phyloP scores from a whole-genome alignment of 768 basidiomycete genomes.

The Tricholoma furcatifolium region DNA sequence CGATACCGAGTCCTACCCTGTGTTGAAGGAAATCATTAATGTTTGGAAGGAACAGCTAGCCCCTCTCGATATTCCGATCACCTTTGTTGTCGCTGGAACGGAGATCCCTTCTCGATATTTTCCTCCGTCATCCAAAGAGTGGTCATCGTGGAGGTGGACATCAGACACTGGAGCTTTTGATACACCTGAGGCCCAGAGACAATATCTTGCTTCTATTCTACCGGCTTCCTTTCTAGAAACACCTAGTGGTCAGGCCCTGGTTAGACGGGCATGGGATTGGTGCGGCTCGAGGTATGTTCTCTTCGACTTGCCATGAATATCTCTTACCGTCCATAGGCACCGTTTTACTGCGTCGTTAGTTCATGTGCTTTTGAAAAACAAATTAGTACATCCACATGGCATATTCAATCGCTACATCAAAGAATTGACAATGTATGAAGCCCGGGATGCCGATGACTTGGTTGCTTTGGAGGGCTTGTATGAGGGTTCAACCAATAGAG shows the following conservation, averaged over 20 bases:
- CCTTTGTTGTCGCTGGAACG: slow-evolving; percentile 1
- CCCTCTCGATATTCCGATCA: background rate
- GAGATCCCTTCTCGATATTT: background rate
- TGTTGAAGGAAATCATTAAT: background rate
- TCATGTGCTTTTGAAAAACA: background rate
- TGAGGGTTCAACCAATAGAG: no score
- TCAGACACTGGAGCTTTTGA: background rate
- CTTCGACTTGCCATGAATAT: background rate
- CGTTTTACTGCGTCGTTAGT: background rate
- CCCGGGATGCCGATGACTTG: background rate
- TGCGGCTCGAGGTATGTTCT: background rate
- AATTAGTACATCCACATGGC: background rate
- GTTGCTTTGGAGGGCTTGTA: background rate
- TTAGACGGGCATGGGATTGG: background rate
- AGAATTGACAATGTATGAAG: background rate
- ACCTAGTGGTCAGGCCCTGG: background rate
- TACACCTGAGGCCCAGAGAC: background rate
- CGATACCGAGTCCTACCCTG: background rate
- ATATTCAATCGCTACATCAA: background rate
- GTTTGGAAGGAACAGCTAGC: background rate
- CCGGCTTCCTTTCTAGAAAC: background rate
- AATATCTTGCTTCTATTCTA: background rate
- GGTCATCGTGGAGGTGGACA: background rate
- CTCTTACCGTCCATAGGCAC: background rate
- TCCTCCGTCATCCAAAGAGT: background rate